phyloP scores from a whole-genome alignment of 345 rosid genomes.

The Corchorus capsularis region DNA sequence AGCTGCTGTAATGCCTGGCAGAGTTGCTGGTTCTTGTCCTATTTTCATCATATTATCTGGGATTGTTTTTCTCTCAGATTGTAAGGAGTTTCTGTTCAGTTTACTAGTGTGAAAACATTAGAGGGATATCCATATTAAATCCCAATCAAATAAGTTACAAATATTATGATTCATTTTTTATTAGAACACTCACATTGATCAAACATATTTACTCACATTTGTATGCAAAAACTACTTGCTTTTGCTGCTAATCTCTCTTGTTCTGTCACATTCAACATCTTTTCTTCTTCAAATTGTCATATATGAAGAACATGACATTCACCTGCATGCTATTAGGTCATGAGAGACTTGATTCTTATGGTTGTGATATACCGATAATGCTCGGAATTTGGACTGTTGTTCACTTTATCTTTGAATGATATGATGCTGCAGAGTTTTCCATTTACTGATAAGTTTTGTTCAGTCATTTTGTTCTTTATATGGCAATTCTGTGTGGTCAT shows the following conservation, averaged over 20 bases:
- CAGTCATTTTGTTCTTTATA: constrained; percentile 11
- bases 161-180: constrained; percentile 39
- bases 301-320: background rate
- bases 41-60: constrained; percentile 30
- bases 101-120: constrained; percentile 45
- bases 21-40: constrained; percentile 38
- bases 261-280: background rate
- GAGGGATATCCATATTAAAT: constrained; percentile 34
- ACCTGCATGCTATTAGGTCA: background rate
- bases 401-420: constrained; percentile 9
- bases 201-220: constrained; percentile 4
- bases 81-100: constrained; percentile 45
- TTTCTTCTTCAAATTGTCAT: background rate
- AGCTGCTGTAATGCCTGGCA: constrained; percentile 36
- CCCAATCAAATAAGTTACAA: constrained; percentile 46
- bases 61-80: constrained; percentile 41
- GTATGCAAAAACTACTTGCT: constrained; percentile 14
- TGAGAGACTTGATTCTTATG: background rate
- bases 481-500: constrained; percentile 38
- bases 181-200: constrained; percentile 17
- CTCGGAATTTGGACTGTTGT: constrained; percentile 11
- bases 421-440: constrained; percentile 22
- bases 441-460: background rate
- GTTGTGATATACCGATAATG: background rate
- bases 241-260: background rate